Base-by-base conservation (phyloP, 805 yeast genomes). In the Pichia paraexigua region DNA sequence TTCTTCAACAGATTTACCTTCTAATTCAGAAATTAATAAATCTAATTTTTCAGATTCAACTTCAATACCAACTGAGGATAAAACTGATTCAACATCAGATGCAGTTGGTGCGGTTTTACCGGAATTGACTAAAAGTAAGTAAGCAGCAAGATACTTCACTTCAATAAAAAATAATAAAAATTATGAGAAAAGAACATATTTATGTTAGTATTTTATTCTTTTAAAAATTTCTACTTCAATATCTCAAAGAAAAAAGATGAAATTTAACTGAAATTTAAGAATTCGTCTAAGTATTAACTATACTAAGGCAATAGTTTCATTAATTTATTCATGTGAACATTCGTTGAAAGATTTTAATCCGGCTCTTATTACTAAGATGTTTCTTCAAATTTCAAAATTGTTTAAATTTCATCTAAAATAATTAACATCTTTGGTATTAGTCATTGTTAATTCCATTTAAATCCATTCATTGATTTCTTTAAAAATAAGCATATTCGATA, bases 121-220 rank as follows among this genome's bases (percentile, higher is more conserved):
- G 75, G 91, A 89, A 76, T 86, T 87, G 69, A 76, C 85, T 73
- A 87, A 84, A 77, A 87, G 82, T 76, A 87, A 84, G 80, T 87
- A 87, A 77, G 95, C 92, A 77, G 95, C 95, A 78, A 87, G 79
- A 84, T 87, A 87, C 78, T 85, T 87, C 94, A 87, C 80, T 76
- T n/a, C n/a, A n/a, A 55, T 48, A 48, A 44, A 5, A 51, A 27
- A 25, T 24, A 24, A 24, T 24, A 5, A 24, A 24, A 5, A 24
- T 4, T 24, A 18, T 27, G 15, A 25, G 46, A 25, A 41, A 20
- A 18, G 10, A 20, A n/a, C 32, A 15, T 2, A 35, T 17, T 18
- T 5, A 39, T 28, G 48, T 46, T 46, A 46, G 48, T 46, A 46
- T 40, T 43, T n/a, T 27, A 27, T 27, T 25, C 27, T 13, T 30